phyloP scores from a whole-genome alignment of 2,329 filamentous ascomycete species.

The Cercospora sesami region DNA sequence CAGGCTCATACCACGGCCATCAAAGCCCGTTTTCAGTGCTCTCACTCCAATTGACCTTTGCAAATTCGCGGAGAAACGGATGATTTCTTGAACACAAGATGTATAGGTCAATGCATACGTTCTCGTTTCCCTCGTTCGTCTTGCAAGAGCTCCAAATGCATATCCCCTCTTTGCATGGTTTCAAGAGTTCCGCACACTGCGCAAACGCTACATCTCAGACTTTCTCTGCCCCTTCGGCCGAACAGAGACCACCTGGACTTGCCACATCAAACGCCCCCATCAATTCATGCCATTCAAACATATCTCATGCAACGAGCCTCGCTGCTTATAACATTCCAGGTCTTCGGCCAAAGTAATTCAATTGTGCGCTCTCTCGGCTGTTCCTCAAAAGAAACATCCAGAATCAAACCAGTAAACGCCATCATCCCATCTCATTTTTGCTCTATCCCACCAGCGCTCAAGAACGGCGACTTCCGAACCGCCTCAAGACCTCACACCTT shows the following conservation, averaged over 20 bases:
- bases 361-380: neutral
- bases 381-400: neutral
- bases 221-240: neutral
- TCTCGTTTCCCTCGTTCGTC: neutral
- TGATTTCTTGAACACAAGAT: neutral
- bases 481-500: neutral
- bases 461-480: neutral
- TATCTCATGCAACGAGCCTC: neutral
- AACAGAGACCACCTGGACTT: neutral
- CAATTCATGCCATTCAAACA: neutral
- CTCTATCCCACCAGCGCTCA: neutral
- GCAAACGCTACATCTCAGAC: neutral
- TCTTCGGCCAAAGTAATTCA: neutral
- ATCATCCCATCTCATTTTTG: neutral
- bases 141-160: neutral
- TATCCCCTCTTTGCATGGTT: neutral
- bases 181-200: neutral
- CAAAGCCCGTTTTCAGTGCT: too few species aligned
- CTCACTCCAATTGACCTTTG: too few species aligned
- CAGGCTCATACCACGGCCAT: neutral
- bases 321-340: neutral
- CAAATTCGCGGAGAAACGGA: neutral
- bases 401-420: neutral
- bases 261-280: neutral
- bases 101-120: neutral